These are phyloP conservation scores for Fusarium denticulatum DNA, from an alignment of 2,329 filamentous ascomycete species.

Conservation along the genomic window DNA sequence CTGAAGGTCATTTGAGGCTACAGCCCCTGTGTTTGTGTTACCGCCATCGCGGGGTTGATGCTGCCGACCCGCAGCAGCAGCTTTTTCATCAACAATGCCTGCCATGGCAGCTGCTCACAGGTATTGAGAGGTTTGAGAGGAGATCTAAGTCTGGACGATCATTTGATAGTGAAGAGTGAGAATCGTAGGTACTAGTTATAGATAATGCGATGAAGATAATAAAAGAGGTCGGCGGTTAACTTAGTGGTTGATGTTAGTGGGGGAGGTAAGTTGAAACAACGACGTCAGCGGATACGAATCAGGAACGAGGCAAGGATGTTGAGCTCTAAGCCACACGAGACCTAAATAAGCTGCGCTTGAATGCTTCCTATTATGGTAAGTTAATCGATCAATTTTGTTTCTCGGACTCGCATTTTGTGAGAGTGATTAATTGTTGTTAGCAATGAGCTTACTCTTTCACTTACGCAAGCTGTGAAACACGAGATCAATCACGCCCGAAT, in stretches of 20 bases:
- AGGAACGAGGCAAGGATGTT: conserved; percentile 9
- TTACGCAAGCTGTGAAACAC: not conserved
- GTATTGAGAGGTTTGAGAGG: not conserved
- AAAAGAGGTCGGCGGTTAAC: not conserved
- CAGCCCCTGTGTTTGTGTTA: conserved; percentile 40
- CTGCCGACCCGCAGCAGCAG: conserved; percentile 36
- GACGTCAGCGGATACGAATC: conserved; percentile 26
- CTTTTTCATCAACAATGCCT: conserved; percentile 43
- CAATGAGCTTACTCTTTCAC: not conserved
- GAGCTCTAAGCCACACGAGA: conserved; percentile 16
- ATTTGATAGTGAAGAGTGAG: not conserved
- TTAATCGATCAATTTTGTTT: not conserved
- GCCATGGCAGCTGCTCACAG: conserved; percentile 37
- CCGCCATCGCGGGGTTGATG: conserved; percentile 22
- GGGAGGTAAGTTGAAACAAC: conserved; percentile 20
- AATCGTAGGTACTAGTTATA: not conserved
- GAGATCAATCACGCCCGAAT: not conserved
- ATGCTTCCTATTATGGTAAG: not conserved
- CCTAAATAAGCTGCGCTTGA: not conserved
- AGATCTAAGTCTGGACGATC: not conserved
- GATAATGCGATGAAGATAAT: not conserved
- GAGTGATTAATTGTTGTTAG: not conserved
- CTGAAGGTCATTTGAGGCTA: conserved; percentile 53
- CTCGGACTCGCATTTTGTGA: not conserved
- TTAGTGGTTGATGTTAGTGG: conserved; percentile 7